Percentiles rank a stretch among this genome's conserved stretches.
These are phyloP conservation scores for Rhynchosporium secalis DNA, from an alignment of 2,329 filamentous ascomycete species.

Conservation along the genomic window DNA sequence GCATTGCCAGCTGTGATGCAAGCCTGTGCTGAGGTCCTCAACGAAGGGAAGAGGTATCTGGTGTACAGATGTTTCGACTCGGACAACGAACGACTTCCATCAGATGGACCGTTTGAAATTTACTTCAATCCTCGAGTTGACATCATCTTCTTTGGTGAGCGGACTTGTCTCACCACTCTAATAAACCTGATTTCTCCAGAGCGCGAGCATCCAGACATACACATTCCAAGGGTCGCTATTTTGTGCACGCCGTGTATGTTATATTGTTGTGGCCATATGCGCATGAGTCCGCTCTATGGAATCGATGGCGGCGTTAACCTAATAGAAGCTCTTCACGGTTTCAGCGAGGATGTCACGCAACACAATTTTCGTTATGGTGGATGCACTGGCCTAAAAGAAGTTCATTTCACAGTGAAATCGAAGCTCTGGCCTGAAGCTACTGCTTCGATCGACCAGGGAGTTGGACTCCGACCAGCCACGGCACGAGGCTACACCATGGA, in stretches of 20 bases:
- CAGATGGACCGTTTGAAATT: background rate
- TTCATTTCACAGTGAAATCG: conserved; percentile 12
- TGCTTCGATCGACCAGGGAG: conserved; percentile 6
- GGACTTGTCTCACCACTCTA: conserved; percentile 16
- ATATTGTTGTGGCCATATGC: conserved; percentile 13
- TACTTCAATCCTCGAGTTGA: conserved; percentile 16
- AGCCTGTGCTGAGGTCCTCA: background rate
- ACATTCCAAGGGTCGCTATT: conserved; percentile 17
- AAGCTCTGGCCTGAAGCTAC: conserved; percentile 12
- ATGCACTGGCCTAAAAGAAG: background rate
- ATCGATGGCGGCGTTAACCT: conserved; percentile 13
- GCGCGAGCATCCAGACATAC: too few relatives aligned
- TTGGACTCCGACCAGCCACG: conserved; percentile 12
- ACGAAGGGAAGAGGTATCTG: background rate
- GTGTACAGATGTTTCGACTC: background rate
- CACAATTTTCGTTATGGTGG: background rate
- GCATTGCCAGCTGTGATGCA: background rate
- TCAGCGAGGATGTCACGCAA: background rate
- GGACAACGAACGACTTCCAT: background rate
- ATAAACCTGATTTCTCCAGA: background rate
- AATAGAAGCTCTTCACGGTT: conserved; percentile 20
- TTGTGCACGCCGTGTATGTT: background rate
- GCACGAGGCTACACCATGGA: conserved; percentile 19
- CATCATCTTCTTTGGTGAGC: conserved; percentile 20
- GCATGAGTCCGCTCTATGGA: background rate